These are phyloP conservation scores for Stachybotrys chartarum DNA, from an alignment of 2,329 filamentous ascomycete genomes.

Conservation along the genomic window DNA sequence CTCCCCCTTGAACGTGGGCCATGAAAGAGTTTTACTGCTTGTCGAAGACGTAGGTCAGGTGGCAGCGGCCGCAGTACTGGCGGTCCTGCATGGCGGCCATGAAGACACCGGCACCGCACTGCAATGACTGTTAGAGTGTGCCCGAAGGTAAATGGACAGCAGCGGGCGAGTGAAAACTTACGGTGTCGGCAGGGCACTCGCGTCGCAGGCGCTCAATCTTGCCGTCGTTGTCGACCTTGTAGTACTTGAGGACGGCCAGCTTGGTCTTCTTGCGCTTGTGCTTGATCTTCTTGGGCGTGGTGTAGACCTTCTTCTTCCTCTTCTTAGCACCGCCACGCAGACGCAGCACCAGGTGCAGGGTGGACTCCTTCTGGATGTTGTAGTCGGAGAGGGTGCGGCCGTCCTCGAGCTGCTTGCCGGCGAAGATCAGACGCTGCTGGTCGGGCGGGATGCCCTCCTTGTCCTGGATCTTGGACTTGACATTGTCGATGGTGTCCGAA, in stretches of 20 bases:
- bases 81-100: slow-evolving; percentile 99
- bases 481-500: slow-evolving; percentile 99
- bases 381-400: slow-evolving; percentile 98
- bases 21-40: slow-evolving; percentile 46
- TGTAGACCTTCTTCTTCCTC: slow-evolving; percentile 99
- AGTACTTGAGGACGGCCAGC: slow-evolving; percentile 99
- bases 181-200: slow-evolving; percentile 90
- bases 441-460: slow-evolving; percentile 99
- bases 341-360: slow-evolving; percentile 94
- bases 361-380: slow-evolving; percentile 99
- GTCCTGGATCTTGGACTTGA: slow-evolving; percentile 98
- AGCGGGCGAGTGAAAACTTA: slow-evolving; percentile 38
- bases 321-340: slow-evolving; percentile 99
- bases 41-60: slow-evolving; percentile 68
- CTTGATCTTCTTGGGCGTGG: slow-evolving; percentile 99
- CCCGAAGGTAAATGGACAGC: slow-evolving; percentile 3
- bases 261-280: slow-evolving; percentile 99
- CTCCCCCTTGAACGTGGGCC: slow-evolving; percentile 10
- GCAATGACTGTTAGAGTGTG: slow-evolving; percentile 20
- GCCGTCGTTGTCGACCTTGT: slow-evolving; percentile 99
- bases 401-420: slow-evolving; percentile 99
- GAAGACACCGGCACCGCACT: slow-evolving; percentile 99
- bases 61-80: slow-evolving; percentile 84
- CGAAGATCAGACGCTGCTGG: slow-evolving; percentile 99
- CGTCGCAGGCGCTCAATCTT: slow-evolving; percentile 99